Evolutionary conservation across 805 yeast genomes (phyloP), one percentile per base, ranked within the genome.

Genomic region (Wickerhamiella vanderwaltii): DNA sequence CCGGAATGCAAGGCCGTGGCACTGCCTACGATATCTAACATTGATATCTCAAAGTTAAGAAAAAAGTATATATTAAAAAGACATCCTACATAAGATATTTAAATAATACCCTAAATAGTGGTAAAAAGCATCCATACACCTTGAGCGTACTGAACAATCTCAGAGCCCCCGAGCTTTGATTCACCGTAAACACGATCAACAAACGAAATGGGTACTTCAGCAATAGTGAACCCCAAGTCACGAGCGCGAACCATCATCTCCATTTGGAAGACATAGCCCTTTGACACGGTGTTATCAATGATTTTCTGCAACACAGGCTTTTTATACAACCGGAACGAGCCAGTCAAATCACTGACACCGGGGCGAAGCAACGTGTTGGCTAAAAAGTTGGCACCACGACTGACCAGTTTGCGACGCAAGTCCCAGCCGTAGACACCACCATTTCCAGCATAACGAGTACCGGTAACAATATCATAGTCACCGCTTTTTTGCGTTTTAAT

Each of bases 381-480:
- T 51, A 80, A 64, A 62, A 80, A 79, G 62, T 79, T 79, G 54
- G 88, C 88, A 31, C 87, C 87, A 56, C 87, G 68, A 12, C 83
- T 75, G 37, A 78, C 81, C 56, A 80, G 66, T 57, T 79, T 79
- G 56, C 88, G 67, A 68, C 79, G 79, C 59, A 79, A 69, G 55
- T 80, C 86, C 88, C 88, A 79, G 38, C 88, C 88, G 54, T 71
- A 80, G 23, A 79, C 88, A 37, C 88, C 88, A 24, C 88, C 88
- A 51, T 79, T 67, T 12, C 87, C 87, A 9, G 81, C 79, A 52
- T 80, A 79, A 54, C 88, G 70, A 6, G 88, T 80, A 6, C 69
- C 69, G 18, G 67, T 63, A 19, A 64, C 69, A 39, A 64, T 63
- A 43, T 65, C 68, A 42, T 54, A 62, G 54, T 63, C 51, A 24